Evolutionary conservation across 108 stramenopile genomes (phyloP).

Genomic region (Fistulifera pelliculosa): DNA sequence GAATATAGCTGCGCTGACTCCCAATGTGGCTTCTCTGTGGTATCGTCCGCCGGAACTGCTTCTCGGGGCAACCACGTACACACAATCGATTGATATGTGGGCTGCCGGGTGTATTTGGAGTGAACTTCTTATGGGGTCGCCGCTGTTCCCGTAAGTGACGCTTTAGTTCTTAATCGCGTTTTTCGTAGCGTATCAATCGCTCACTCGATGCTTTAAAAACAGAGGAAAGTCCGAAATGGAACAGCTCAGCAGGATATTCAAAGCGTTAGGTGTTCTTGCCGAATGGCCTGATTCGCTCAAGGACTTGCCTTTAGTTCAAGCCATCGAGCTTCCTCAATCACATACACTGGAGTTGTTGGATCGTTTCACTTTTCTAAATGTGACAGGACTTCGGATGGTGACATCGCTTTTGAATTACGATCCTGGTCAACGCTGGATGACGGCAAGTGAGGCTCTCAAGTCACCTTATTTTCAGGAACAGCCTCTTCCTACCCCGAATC

Average conservation of each 20-base stretch:
- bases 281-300: constrained; percentile 9
- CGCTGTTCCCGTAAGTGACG: constrained; percentile 57
- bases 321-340: not conserved
- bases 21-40: constrained; percentile 88
- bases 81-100: constrained; percentile 73
- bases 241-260: constrained; percentile 68
- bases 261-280: constrained; percentile 40
- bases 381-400: constrained; percentile 38
- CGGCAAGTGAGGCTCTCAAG: constrained; percentile 39
- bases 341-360: constrained; percentile 16
- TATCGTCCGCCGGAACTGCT: constrained; percentile 90
- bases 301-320: not conserved
- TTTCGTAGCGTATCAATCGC: too few relatives aligned
- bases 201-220: too few relatives aligned
- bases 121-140: constrained; percentile 72
- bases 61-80: constrained; percentile 38
- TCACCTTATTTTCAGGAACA: constrained; percentile 33
- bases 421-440: constrained; percentile 35
- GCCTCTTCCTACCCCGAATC: constrained; percentile 16
- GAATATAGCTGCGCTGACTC: constrained; percentile 39
- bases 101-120: constrained; percentile 80
- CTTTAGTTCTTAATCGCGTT: too few relatives aligned
- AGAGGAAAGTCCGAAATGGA: constrained; percentile 69
- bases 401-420: constrained; percentile 43
- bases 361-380: constrained; percentile 15